A percentile compares a stretch with the other conserved stretches of the same genome.
These are phyloP conservation scores for Trichoderma arundinaceum DNA, from an alignment of 2,329 filamentous ascomycete species.

Conservation along the genomic window DNA sequence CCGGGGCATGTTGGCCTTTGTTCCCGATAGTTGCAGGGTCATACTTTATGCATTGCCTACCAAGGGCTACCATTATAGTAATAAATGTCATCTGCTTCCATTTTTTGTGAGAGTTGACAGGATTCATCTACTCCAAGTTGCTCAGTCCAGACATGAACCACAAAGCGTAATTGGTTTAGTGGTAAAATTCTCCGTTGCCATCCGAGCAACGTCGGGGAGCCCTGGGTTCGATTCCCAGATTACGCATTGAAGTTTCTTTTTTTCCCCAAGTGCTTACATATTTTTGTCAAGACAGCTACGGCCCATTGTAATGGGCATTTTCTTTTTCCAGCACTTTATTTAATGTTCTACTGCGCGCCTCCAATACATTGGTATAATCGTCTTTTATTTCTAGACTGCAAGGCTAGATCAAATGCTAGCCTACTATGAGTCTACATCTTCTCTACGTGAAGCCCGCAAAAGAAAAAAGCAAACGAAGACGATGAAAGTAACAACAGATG, in stretches of 20 bases:
- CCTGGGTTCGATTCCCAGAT: slow-evolving; percentile 37
- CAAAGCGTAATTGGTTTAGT: slow-evolving; percentile 37
- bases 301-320: neutral
- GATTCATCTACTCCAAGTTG: no score
- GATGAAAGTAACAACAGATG: slow-evolving; percentile 2
- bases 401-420: slow-evolving; percentile 4
- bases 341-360: no score
- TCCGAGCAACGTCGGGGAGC: slow-evolving; percentile 35
- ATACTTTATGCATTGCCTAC: no score
- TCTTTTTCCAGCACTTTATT: neutral
- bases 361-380: neutral
- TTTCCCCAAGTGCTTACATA: neutral
- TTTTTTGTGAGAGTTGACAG: no score
- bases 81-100: no score
- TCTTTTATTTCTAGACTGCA: slow-evolving; percentile 8
- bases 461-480: slow-evolving; percentile 1
- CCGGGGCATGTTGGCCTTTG: no score
- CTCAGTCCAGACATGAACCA: neutral
- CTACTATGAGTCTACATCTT: neutral
- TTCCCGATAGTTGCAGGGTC: no score
- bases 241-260: slow-evolving; percentile 27
- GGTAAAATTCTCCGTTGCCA: slow-evolving; percentile 37
- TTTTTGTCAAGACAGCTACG: no score
- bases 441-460: slow-evolving; percentile 1
- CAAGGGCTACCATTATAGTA: no score